Evolutionary conservation across 345 rosid species (phyloP).

Genomic region (Excoecaria cochinchinensis): DNA sequence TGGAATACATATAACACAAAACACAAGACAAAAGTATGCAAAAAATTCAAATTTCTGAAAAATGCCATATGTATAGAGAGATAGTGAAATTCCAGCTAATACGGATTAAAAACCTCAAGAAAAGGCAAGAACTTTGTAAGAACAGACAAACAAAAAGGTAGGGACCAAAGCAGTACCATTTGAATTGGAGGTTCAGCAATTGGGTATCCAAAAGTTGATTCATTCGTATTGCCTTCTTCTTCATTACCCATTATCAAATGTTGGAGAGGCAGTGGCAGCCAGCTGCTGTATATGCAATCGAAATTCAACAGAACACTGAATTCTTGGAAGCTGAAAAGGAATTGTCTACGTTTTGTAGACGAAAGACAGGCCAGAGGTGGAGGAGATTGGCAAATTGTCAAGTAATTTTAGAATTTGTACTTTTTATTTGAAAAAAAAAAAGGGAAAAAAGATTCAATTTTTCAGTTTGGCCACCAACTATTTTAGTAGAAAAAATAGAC

Average conservation of each 20-base stretch:
- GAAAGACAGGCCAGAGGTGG: background rate
- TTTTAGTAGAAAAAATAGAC: background rate
- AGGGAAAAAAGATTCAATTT: background rate
- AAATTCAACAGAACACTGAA: background rate
- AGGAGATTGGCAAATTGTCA: background rate
- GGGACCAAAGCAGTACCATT: slow-evolving; percentile 24
- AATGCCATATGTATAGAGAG: background rate
- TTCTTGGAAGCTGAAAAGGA: background rate
- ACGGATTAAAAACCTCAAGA: background rate
- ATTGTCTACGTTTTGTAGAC: background rate
- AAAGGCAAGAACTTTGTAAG: background rate
- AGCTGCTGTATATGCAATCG: background rate
- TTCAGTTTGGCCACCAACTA: background rate
- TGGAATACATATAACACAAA: background rate
- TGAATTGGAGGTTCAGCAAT: slow-evolving; percentile 27
- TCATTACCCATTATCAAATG: slow-evolving; percentile 35
- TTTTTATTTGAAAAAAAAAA: background rate
- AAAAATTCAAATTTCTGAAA: slow-evolving; percentile 1
- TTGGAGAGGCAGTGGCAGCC: background rate
- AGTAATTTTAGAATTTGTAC: background rate
- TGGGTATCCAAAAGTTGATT: slow-evolving; percentile 17
- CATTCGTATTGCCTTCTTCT: slow-evolving; percentile 14
- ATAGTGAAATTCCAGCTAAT: background rate
- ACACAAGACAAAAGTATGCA: background rate
- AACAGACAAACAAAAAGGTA: background rate